Conservation (phyloP, 2,329 filamentous ascomycete genomes). For the Fusarium citri region DNA sequence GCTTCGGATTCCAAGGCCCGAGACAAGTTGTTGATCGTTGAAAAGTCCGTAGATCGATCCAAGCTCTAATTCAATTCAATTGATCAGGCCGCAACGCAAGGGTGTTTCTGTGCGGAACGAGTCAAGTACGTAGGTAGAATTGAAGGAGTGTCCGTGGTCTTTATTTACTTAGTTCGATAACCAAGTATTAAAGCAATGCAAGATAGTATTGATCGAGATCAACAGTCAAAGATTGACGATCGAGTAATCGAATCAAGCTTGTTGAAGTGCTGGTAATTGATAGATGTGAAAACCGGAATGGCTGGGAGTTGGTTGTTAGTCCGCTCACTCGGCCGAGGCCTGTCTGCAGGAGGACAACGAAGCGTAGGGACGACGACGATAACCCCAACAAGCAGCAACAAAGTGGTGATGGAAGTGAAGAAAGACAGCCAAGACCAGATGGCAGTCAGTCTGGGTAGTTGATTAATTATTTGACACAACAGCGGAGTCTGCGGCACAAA, state of each 20-base stretch:
- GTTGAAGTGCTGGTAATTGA: not conserved
- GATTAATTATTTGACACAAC: constrained; percentile 24
- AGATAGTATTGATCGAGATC: constrained; percentile 2
- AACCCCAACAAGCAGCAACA: constrained; percentile 11
- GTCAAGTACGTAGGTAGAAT: not conserved
- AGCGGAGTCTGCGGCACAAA: constrained; percentile 23
- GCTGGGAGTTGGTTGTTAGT: constrained; percentile 4
- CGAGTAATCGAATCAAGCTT: not conserved
- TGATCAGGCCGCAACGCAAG: constrained; percentile 39
- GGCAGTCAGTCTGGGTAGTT: not conserved
- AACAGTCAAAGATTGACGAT: constrained; percentile 1
- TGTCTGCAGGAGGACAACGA: constrained; percentile 25
- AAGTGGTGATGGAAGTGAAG: constrained; percentile 13
- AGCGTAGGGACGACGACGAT: constrained; percentile 2
- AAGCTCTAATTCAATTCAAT: constrained; percentile 36
- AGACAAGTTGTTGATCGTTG: constrained; percentile 24
- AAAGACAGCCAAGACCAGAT: constrained; percentile 10
- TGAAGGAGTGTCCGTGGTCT: not conserved
- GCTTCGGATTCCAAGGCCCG: constrained; percentile 23
- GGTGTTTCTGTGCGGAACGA: constrained; percentile 18
- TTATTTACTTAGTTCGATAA: constrained; percentile 2
- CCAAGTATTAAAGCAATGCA: constrained; percentile 3
- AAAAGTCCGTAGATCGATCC: constrained; percentile 9
- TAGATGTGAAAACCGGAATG: not conserved
- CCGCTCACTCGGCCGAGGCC: constrained; percentile 35